Evolutionary conservation across 176 grass and related monocot genomes (phyloP).

Genomic region (Oryza meyeriana): DNA sequence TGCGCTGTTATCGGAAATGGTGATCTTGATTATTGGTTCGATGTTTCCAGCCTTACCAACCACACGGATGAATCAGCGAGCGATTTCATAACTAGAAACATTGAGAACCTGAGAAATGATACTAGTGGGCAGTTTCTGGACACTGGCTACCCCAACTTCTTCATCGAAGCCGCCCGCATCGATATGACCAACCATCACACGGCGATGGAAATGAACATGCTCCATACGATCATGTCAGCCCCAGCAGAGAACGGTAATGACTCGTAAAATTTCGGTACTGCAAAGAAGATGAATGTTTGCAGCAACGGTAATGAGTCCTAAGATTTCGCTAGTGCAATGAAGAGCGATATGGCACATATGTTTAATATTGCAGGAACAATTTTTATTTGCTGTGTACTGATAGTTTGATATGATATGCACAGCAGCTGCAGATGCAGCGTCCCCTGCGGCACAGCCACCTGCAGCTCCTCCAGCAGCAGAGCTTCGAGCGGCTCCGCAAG

Average conservation of each 20-base stretch:
- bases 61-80: not conserved
- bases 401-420: not conserved
- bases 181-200: not conserved
- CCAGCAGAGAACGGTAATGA: not conserved
- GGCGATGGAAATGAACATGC: not conserved
- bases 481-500: not conserved
- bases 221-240: not conserved
- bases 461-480: not conserved
- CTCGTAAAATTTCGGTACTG: no score
- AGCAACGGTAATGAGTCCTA: not conserved
- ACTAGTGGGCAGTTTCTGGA: not conserved
- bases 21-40: not conserved
- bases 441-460: not conserved
- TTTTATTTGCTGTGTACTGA: not conserved
- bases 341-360: not conserved
- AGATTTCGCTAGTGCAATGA: no score
- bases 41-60: not conserved
- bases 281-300: no score
- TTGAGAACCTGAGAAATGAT: not conserved
- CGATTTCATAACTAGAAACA: not conserved
- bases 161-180: not conserved
- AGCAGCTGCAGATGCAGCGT: not conserved
- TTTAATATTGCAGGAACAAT: not conserved
- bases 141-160: not conserved
- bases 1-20: no score